Evolutionary conservation across 176 grass and related monocot species (phyloP), one percentile per base, ranked within the genome.

Genomic region (Carex parvula): DNA sequence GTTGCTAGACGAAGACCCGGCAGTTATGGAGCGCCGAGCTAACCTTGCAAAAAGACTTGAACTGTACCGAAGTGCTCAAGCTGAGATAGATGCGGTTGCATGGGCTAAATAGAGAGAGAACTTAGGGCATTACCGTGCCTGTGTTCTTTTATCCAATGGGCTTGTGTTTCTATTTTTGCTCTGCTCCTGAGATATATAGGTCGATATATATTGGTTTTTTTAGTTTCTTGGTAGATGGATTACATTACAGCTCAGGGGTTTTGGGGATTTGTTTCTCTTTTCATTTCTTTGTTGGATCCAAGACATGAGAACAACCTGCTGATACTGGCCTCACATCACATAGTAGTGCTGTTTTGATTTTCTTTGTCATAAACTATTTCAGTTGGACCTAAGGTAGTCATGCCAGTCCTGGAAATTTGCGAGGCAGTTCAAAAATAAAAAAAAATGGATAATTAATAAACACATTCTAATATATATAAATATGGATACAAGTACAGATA

Each of bases 1-100:
- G 64, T 74, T 97, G 26, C 88, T 97, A 5, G 94, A 97, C 0
- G 94, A 97, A 89, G 94, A 94, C 52, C 94, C 92, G 0, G 89
- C 90, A 15, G 92, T 97, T 41, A 97, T 94, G 94, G 94, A 94
- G 37, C 92, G 90, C 24, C 88, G 94, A 82, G 83, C 84, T 18
- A 90, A 90, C 60, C 87, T 97, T 20, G 92, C 94, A 20, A 94
- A 97, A 87, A 89, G 92, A 78, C 82, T 94, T 54, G 94, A 94
- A 80, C 65, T 97, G 42, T 97, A 97, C 79, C 87, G 90, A 88
- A 92, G 84, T 0, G 94, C 94, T 4, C 94, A 97, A 82, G 12
- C 92, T 10, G 94, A 97, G 78, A 94, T 97, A 0, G 94, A 97
- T 30, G 86, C 92, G 0, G 94, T 97, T 78, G 90, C 92, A 58